phyloP scores from a whole-genome alignment of 306 rosid genomes.

The Morella rubra region DNA sequence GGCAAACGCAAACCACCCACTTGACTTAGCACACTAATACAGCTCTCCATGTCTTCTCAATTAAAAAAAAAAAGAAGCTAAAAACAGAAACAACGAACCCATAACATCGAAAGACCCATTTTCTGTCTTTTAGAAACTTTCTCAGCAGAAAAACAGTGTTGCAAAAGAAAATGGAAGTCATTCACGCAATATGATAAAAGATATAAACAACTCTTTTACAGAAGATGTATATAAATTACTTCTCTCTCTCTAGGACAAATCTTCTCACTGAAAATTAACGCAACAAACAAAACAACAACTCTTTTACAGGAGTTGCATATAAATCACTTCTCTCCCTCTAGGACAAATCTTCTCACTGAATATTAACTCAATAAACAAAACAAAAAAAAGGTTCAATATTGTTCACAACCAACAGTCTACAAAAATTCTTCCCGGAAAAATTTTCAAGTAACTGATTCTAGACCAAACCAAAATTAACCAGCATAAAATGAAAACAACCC shows the following conservation, averaged over 20 bases:
- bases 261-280: not conserved
- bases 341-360: not conserved
- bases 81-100: not conserved
- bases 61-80: not conserved
- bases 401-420: not conserved
- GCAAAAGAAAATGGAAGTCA: not conserved
- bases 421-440: not conserved
- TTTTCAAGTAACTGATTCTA: not conserved
- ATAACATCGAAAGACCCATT: not conserved
- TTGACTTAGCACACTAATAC: not conserved
- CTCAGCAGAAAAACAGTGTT: conserved; percentile 1
- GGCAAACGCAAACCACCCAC: not conserved
- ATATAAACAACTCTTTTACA: not conserved
- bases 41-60: not conserved
- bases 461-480: not conserved
- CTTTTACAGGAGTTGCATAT: no score
- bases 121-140: not conserved
- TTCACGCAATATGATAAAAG: not conserved
- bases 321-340: not conserved
- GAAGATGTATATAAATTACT: not conserved
- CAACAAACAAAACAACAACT: not conserved
- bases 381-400: not conserved
- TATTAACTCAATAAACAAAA: not conserved
- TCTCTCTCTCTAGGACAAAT: not conserved
- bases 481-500: not conserved